Percentiles rank a stretch among this genome's conserved stretches.
Evolutionary conservation across 495 filamentous ascomycete genomes (phyloP).

Genomic region (Xylaria sp.): DNA sequence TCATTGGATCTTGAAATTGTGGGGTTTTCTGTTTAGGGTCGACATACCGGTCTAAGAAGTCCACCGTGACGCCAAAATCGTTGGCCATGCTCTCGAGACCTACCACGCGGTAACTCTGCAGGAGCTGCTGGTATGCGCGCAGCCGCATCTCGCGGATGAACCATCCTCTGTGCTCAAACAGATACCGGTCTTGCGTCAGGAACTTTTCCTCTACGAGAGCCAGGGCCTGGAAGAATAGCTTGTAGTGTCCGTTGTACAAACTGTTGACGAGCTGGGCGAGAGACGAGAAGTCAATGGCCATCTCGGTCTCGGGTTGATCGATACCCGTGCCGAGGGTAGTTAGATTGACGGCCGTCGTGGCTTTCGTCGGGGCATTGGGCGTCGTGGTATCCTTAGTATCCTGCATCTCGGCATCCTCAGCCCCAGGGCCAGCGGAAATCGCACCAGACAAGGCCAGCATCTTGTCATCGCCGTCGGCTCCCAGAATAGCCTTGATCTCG

Average conservation of each 20-base stretch:
- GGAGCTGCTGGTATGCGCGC: conserved; percentile 90
- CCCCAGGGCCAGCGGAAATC: conserved; percentile 77
- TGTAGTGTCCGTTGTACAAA: conserved; percentile 91
- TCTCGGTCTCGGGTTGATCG: conserved; percentile 77
- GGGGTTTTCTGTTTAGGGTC: neutral
- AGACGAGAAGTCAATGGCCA: conserved; percentile 77
- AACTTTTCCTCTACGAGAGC: conserved; percentile 94
- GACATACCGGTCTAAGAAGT: conserved; percentile 88
- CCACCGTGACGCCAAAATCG: conserved; percentile 94
- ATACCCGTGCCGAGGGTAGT: conserved; percentile 75
- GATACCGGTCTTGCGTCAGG: conserved; percentile 89
- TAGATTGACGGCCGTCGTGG: conserved; percentile 78
- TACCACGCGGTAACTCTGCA: conserved; percentile 98
- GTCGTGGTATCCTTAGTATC: conserved; percentile 56
- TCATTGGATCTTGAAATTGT: conserved; percentile 8
- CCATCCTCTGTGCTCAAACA: conserved; percentile 93
- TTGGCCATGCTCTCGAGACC: conserved; percentile 93
- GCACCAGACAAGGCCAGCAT: conserved; percentile 79
- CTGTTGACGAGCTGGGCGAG: conserved; percentile 87
- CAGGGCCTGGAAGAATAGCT: conserved; percentile 87
- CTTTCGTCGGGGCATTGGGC: conserved; percentile 60
- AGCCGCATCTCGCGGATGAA: conserved; percentile 98
- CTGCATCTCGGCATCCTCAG: conserved; percentile 79
- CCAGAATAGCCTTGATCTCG: conserved; percentile 95
- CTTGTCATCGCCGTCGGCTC: conserved; percentile 80